Base-by-base conservation (phyloP, 306 rosid genomes). In the Vicia faba region DNA sequence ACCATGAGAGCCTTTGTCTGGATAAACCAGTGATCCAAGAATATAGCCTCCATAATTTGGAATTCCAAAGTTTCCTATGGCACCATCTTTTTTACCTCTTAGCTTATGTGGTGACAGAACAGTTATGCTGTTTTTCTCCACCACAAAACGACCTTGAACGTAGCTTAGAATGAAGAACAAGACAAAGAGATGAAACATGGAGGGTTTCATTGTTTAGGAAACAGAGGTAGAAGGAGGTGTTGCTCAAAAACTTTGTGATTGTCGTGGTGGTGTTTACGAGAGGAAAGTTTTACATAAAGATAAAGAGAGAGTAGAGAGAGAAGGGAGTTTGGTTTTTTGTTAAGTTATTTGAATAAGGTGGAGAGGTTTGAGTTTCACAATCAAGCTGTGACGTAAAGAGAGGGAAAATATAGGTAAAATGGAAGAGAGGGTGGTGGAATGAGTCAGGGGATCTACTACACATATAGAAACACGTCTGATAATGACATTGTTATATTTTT, bases 41-140 rank as follows among this genome's bases (percentile, higher is more conserved):
- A 93, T 61, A 66, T 60, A 93, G 0, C 96, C 99, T 44, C 99
- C 99, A 61, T 93, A 93, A 51, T 89, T 86, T 0, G 99, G 99
- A 48, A 90, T 48, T n/a, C 99, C 99, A 31, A 93, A 93, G 83
- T 93, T 93, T 4, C 80, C 97, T 12, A 88, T 82, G 0, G 99
- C 86, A 7, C 91, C 97, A 18, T 88, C 90, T 3, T 40, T 88
- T 65, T 83, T 88, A 0, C 82, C 39, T 53, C 78, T 55, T 18
- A 86, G 10, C 6, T 61, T 60, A 13, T 46, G 43, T 0, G 99
- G 99, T n/a, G 85, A 85, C 0, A 93, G 67, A 55, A 93, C 84
- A 0, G 76, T 56, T 20, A 93, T 79, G 75, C 88, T 84, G 64
- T 78, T 88, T 60, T 85, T 90, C 86, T 93, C 99, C 63, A 93